A percentile compares a stretch with the other conserved stretches of the same genome.
Evolutionary conservation across 257 asterid genomes (phyloP).

Genomic region (Perilla frutescens): DNA sequence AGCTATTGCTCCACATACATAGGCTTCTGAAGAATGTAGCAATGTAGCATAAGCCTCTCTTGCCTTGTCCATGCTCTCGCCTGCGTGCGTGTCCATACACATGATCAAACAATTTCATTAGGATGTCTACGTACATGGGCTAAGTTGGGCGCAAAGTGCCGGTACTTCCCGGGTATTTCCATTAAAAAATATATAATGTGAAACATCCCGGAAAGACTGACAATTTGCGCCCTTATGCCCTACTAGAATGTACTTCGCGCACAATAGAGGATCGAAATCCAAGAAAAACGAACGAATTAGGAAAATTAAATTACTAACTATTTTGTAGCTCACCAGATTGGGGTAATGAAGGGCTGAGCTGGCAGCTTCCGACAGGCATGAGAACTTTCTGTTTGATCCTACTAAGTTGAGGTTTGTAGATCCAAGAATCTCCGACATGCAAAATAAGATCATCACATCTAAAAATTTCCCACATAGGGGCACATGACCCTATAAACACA

Average conservation of each 20-base stretch:
- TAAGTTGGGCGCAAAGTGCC: too few relatives aligned
- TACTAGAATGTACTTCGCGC: too few relatives aligned
- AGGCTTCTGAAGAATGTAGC: slow-evolving; percentile 72
- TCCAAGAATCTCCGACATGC: slow-evolving; percentile 47
- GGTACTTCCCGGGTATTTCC: too few relatives aligned
- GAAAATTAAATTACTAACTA: too few relatives aligned
- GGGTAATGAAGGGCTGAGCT: slow-evolving; percentile 53
- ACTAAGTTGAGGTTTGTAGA: slow-evolving; percentile 56
- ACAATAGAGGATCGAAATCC: too few relatives aligned
- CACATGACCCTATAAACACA: slow-evolving; percentile 68
- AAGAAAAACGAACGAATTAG: too few relatives aligned
- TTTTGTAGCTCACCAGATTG: slow-evolving; percentile 42
- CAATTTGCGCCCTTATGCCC: too few relatives aligned
- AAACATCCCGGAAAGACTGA: too few relatives aligned
- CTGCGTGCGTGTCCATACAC: too few relatives aligned
- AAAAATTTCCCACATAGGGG: slow-evolving; percentile 80
- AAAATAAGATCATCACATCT: slow-evolving; percentile 76
- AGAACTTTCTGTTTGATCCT: slow-evolving; percentile 54
- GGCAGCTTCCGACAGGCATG: slow-evolving; percentile 85
- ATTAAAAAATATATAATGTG: too few relatives aligned
- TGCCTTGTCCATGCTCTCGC: slow-evolving; percentile 8
- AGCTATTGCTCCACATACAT: slow-evolving; percentile 85
- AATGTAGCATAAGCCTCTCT: slow-evolving; percentile 77
- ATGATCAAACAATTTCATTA: too few relatives aligned
- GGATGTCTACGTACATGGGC: too few relatives aligned